Conservation (phyloP, 2,329 filamentous ascomycete genomes). For the Cephalotrichum gorgonifer region DNA sequence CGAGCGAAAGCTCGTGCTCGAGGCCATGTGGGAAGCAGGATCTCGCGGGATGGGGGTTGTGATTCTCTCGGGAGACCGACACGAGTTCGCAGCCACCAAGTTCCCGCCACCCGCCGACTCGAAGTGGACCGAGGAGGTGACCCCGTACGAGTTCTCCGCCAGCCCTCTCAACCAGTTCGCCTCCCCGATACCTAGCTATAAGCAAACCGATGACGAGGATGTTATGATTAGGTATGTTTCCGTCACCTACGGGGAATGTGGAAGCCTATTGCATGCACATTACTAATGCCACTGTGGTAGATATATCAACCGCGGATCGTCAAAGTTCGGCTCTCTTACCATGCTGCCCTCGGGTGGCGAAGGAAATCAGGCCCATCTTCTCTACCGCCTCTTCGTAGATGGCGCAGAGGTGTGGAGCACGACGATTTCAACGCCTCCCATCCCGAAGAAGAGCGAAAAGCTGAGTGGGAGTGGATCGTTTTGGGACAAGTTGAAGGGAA, state of each 20-base stretch:
- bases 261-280: neutral
- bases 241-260: neutral
- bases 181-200: slow-evolving; percentile 73
- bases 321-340: slow-evolving; percentile 77
- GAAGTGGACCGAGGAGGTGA: slow-evolving; percentile 50
- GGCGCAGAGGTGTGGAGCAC: slow-evolving; percentile 69
- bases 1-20: slow-evolving; percentile 69
- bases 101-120: slow-evolving; percentile 53
- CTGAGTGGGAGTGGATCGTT: slow-evolving; percentile 3
- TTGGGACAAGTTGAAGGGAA: slow-evolving; percentile 7
- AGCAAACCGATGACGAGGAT: slow-evolving; percentile 71
- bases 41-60: slow-evolving; percentile 66
- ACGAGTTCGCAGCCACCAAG: slow-evolving; percentile 89
- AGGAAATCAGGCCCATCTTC: slow-evolving; percentile 57
- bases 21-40: slow-evolving; percentile 89
- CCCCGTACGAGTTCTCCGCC: slow-evolving; percentile 84
- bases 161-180: slow-evolving; percentile 93
- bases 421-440: slow-evolving; percentile 20
- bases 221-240: slow-evolving; percentile 68
- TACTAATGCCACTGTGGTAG: slow-evolving; percentile 23
- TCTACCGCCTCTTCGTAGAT: slow-evolving; percentile 75
- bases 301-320: slow-evolving; percentile 75
- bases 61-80: slow-evolving; percentile 82
- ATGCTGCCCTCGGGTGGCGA: slow-evolving; percentile 40
- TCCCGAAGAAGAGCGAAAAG: neutral